phyloP scores from a whole-genome alignment of 805 yeast species.

The Monosporozyma servazzii region DNA sequence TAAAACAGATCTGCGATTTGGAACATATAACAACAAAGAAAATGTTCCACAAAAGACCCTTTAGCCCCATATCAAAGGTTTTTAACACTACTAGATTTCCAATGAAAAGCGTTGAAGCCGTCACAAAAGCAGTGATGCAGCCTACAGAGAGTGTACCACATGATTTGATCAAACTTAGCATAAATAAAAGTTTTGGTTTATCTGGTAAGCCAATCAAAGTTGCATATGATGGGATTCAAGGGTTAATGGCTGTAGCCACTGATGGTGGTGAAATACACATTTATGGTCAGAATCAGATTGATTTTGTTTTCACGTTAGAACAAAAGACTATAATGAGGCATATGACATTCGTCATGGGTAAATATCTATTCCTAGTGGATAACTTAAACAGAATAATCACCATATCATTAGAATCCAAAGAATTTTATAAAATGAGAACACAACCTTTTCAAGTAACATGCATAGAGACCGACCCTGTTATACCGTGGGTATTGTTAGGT shows the following conservation, averaged over 20 bases:
- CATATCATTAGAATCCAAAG: conserved; percentile 57
- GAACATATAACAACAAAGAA: neutral
- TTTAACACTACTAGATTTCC: neutral
- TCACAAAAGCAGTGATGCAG: neutral
- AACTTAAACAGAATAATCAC: conserved; percentile 51
- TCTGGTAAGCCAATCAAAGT: conserved; percentile 56
- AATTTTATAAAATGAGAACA: conserved; percentile 38
- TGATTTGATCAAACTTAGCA: neutral
- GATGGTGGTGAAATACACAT: conserved; percentile 61
- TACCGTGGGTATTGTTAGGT: conserved; percentile 83
- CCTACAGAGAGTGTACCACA: neutral
- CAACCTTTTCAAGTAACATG: conserved; percentile 49
- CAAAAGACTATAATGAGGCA: conserved; percentile 42
- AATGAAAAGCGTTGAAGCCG: neutral
- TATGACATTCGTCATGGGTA: conserved; percentile 66
- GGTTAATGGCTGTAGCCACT: conserved; percentile 62
- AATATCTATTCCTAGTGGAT: conserved; percentile 68
- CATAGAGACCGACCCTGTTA: conserved; percentile 70
- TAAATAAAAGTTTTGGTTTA: conserved; percentile 34
- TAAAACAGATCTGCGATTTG: no score
- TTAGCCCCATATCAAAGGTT: neutral
- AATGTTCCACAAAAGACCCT: neutral
- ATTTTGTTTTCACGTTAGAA: conserved; percentile 50
- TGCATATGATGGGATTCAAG: conserved; percentile 63
- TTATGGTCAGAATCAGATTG: conserved; percentile 76